Conservation (phyloP, 1,284 basidiomycete genomes). For the Heterobasidion irregulare region DNA sequence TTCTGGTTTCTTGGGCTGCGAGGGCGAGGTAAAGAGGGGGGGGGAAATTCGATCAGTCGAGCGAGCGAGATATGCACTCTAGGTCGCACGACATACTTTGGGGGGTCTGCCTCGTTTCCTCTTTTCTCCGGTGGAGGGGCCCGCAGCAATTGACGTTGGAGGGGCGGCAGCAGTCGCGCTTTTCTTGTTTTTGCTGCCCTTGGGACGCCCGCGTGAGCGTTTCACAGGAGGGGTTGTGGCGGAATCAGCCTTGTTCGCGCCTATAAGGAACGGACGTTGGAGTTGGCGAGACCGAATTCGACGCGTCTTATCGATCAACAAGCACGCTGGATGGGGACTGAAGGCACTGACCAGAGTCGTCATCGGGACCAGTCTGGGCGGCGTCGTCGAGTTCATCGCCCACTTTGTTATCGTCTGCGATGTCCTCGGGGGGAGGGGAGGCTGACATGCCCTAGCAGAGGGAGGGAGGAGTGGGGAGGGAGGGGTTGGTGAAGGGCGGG, state of each 20-base stretch:
- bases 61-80: neutral
- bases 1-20: constrained; percentile 47
- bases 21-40: constrained; percentile 15
- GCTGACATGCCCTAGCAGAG: constrained; percentile 31
- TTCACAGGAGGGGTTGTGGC: constrained; percentile 34
- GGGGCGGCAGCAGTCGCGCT: constrained; percentile 25
- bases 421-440: constrained; percentile 30
- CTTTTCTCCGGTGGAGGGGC: constrained; percentile 30
- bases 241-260: constrained; percentile 10
- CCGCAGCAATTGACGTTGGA: constrained; percentile 25
- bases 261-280: constrained; percentile 14
- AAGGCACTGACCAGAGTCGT: constrained; percentile 26
- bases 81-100: constrained; percentile 42
- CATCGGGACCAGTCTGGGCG: constrained; percentile 23
- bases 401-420: constrained; percentile 25
- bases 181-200: constrained; percentile 80
- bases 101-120: constrained; percentile 68
- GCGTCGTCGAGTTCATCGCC: constrained; percentile 36
- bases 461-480: constrained; percentile 13
- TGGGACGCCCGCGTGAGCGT: constrained; percentile 71
- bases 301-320: constrained; percentile 17
- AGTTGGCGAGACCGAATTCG: constrained; percentile 11
- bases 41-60: constrained; percentile 6
- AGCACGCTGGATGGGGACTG: constrained; percentile 14
- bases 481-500: constrained; percentile 31